Conservation (phyloP, 2,329 filamentous ascomycete genomes). For the Aspergillus terreus region DNA sequence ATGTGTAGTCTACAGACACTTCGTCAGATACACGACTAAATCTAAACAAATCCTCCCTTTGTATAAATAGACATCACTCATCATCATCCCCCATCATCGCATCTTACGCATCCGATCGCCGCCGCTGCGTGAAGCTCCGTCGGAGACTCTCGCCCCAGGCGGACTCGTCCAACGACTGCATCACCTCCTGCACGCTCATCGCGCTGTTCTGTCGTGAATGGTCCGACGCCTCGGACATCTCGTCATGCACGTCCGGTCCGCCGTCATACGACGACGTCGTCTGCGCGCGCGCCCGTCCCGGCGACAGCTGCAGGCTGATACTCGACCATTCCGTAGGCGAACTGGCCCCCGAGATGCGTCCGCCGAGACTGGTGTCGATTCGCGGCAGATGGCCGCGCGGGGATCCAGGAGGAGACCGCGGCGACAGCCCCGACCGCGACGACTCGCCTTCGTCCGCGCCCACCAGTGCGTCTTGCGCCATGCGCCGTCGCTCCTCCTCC, state of each 20-base stretch:
- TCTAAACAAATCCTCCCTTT: not conserved
- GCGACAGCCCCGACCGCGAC: conserved; percentile 27
- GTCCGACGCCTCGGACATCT: conserved; percentile 21
- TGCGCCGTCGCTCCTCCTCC: conserved; percentile 14
- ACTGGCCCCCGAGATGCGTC: conserved; percentile 33
- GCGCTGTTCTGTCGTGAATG: conserved; percentile 62
- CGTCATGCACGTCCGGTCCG: conserved; percentile 15
- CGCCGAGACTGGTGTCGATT: conserved; percentile 37
- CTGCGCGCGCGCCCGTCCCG: conserved; percentile 23
- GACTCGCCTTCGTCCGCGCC: conserved; percentile 9
- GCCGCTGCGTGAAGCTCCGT: conserved; percentile 71
- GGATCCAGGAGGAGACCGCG: conserved; percentile 17
- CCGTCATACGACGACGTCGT: conserved; percentile 29
- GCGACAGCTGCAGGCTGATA: conserved; percentile 48
- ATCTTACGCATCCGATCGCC: conserved; percentile 31
- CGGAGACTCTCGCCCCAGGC: conserved; percentile 92
- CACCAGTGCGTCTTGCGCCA: conserved; percentile 2
- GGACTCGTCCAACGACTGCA: conserved; percentile 81
- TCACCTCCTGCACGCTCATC: conserved; percentile 71
- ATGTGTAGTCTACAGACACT: not conserved
- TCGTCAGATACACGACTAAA: not conserved
- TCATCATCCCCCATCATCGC: conserved; percentile 2
- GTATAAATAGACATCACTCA: conserved; percentile 12
- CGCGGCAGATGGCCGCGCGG: conserved; percentile 45
- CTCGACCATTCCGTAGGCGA: conserved; percentile 48